These are phyloP conservation scores for Agaricales sp. DNA, from an alignment of 1,284 basidiomycete genomes.

Conservation along the genomic window DNA sequence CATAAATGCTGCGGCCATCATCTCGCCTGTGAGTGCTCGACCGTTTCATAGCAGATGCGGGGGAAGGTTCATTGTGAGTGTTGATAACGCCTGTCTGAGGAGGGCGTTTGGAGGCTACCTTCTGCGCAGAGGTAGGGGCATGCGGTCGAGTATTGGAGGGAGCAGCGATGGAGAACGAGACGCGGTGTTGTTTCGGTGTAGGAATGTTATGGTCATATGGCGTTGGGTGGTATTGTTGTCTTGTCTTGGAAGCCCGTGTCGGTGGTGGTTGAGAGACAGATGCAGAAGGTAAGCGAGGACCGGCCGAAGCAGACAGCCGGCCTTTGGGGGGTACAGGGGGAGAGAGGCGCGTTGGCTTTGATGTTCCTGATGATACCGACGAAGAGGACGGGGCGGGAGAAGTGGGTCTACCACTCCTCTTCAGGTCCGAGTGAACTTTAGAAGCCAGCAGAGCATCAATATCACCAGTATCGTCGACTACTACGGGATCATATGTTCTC, in stretches of 20 bases:
- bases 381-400: conserved; percentile 23
- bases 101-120: conserved; percentile 8
- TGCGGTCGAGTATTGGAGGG: conserved; percentile 32
- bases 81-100: background rate
- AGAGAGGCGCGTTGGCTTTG: background rate
- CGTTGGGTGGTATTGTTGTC: conserved; percentile 1
- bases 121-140: conserved; percentile 35
- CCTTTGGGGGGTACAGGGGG: background rate
- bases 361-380: background rate
- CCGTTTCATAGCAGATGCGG: conserved; percentile 8
- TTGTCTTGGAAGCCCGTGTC: background rate
- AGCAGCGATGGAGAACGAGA: conserved; percentile 19
- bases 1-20: conserved; percentile 13
- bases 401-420: conserved; percentile 11
- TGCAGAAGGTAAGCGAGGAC: background rate
- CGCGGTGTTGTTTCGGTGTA: conserved; percentile 1
- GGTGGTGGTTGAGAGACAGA: background rate
- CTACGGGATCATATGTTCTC: conserved; percentile 35
- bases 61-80: background rate
- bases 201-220: background rate
- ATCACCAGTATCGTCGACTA: conserved; percentile 50
- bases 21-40: conserved; percentile 16
- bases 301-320: background rate
- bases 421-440: conserved; percentile 28
- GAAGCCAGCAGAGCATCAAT: conserved; percentile 52